phyloP scores from a whole-genome alignment of 139 green algal genomes.

The Trebouxia sp. region DNA sequence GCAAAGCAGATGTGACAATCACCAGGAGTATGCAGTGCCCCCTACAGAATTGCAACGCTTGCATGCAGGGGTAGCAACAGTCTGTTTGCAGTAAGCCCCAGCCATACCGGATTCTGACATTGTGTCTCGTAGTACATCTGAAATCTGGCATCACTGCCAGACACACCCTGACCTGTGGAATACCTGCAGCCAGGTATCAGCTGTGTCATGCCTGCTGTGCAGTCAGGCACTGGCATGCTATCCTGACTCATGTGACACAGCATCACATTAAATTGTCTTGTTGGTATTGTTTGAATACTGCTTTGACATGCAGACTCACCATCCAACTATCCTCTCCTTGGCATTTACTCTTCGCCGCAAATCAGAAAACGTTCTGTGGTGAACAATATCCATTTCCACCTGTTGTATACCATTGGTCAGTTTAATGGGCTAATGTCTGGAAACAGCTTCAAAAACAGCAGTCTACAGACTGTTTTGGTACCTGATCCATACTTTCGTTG shows the following conservation, averaged over 20 bases:
- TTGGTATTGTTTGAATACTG: no score
- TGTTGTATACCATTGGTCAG: no score
- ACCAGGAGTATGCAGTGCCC: neutral
- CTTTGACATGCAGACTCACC: constrained; percentile 55
- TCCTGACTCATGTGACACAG: neutral
- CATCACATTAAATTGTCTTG: neutral
- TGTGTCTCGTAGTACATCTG: constrained; percentile 19
- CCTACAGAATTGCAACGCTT: neutral
- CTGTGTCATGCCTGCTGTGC: no score
- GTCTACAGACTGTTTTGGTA: no score
- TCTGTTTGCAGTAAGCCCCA: neutral
- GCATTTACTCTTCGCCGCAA: constrained; percentile 87
- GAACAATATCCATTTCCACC: constrained; percentile 92
- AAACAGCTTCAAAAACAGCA: no score
- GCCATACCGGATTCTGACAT: constrained; percentile 27
- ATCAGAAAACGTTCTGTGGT: constrained; percentile 92
- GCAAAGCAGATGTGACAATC: neutral
- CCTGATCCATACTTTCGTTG: constrained; percentile 89
- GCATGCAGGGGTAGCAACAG: constrained; percentile 7
- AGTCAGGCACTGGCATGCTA: no score
- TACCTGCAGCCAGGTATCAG: no score
- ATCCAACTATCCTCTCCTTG: constrained; percentile 88
- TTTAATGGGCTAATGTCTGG: no score
- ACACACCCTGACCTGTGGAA: constrained; percentile 77
- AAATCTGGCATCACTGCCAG: constrained; percentile 70